phyloP scores from a whole-genome alignment of 768 basidiomycete genomes.

The Trametes cinnabarina region DNA sequence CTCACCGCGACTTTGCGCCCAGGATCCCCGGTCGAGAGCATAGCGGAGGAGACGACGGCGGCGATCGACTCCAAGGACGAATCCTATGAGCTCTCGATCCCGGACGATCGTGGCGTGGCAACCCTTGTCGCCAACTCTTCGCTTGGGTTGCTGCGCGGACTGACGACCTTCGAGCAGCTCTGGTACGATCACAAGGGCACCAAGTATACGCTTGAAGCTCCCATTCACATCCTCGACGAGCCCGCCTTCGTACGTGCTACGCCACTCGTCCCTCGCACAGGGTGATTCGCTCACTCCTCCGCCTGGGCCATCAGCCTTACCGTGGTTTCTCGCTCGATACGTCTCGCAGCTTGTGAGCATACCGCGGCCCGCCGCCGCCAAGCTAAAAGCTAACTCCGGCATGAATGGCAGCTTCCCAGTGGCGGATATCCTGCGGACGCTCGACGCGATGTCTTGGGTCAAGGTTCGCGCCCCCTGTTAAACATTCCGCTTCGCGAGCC shows the following conservation, averaged over 20 bases:
- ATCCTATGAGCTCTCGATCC: conserved; percentile 42
- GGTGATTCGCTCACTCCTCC: no score
- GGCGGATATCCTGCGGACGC: conserved; percentile 38
- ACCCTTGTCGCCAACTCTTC: conserved; percentile 44
- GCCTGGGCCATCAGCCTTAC: conserved; percentile 66
- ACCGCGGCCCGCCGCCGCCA: no score
- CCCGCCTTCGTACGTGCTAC: conserved; percentile 46
- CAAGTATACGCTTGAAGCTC: conserved; percentile 41
- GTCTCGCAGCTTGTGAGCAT: conserved; percentile 67
- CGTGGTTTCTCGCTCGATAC: conserved; percentile 83
- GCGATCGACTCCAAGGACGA: conserved; percentile 42
- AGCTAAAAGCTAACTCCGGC: no score
- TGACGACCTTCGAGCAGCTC: conserved; percentile 55
- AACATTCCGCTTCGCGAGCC: no score
- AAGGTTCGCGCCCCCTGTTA: no score
- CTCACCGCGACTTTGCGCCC: conserved; percentile 30
- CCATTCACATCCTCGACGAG: conserved; percentile 41
- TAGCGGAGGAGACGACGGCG: conserved; percentile 36
- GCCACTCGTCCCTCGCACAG: not conserved
- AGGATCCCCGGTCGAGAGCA: conserved; percentile 25
- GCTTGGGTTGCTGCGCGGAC: conserved; percentile 50
- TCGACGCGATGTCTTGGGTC: conserved; percentile 53
- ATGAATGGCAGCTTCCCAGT: conserved; percentile 36
- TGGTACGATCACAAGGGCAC: conserved; percentile 40
- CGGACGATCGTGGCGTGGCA: conserved; percentile 35